A percentile compares a stretch with the other conserved stretches of the same genome.
Conservation (phyloP, 2,329 filamentous ascomycete species). For the Neofusicoccum umdonicola region DNA sequence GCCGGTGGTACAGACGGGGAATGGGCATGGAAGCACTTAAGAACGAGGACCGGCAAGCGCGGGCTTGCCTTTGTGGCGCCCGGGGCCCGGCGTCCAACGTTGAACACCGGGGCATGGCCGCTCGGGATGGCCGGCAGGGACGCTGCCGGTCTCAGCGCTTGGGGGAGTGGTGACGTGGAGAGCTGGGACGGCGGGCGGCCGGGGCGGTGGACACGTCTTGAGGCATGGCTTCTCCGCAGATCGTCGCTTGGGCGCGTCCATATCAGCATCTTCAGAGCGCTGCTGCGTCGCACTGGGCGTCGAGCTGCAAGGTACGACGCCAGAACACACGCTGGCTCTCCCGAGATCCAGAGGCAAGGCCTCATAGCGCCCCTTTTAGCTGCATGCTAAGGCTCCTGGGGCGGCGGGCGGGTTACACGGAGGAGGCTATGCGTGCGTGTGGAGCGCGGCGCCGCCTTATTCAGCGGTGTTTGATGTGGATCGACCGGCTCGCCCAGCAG, state of each 20-base stretch:
- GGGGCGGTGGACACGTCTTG: not conserved
- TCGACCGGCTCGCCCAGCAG: not conserved
- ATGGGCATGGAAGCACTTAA: not conserved
- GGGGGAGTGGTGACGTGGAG: conserved; percentile 1
- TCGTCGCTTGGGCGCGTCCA: not conserved
- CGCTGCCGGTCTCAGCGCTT: not conserved
- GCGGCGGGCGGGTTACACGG: conserved; percentile 5
- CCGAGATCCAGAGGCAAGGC: conserved; percentile 8
- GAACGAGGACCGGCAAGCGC: not conserved
- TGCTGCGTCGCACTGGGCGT: conserved; percentile 3
- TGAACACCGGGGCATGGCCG: conserved; percentile 1
- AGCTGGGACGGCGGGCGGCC: not conserved
- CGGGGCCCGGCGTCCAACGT: conserved; percentile 6
- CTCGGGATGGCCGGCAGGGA: not conserved
- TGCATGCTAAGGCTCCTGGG: not conserved
- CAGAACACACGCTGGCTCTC: not conserved
- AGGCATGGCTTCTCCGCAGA: conserved; percentile 2
- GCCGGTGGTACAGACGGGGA: not conserved
- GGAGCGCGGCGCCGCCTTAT: conserved; percentile 6
- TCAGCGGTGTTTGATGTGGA: conserved; percentile 6
- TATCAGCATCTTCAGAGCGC: conserved; percentile 7
- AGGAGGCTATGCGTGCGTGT: conserved; percentile 4
- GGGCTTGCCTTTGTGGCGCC: not conserved
- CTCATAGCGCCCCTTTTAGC: conserved; percentile 6
- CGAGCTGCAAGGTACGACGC: conserved; percentile 15